Percentiles rank a stretch among this genome's conserved stretches.
phyloP scores from a whole-genome alignment of 2,329 filamentous ascomycete species.

The Penicillium sp. region DNA sequence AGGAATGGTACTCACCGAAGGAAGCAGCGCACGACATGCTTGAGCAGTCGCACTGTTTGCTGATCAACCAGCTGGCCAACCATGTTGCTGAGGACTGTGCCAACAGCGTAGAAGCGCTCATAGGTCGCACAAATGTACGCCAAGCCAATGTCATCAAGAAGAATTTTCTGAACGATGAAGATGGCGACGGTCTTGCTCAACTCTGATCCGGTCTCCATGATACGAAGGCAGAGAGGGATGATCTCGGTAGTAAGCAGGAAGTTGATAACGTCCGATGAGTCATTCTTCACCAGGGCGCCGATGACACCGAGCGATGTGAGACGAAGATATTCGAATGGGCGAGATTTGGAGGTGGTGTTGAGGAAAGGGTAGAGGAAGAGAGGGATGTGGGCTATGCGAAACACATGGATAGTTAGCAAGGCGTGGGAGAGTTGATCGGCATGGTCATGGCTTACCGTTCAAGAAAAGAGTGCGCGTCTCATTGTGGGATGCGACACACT shows the following conservation, averaged over 20 bases:
- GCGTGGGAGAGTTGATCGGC: not conserved
- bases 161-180: conserved; percentile 98
- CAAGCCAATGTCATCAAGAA: conserved; percentile 92
- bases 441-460: conserved; percentile 64
- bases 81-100: conserved; percentile 98
- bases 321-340: conserved; percentile 95
- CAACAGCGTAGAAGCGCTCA: conserved; percentile 96
- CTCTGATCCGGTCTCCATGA: conserved; percentile 99
- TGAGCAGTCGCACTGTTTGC: conserved; percentile 90
- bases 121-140: conserved; percentile 99
- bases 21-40: conserved; percentile 97
- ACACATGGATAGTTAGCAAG: not conserved
- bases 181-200: conserved; percentile 98
- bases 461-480: conserved; percentile 92
- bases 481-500: conserved; percentile 96
- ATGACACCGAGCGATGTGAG: conserved; percentile 96
- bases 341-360: conserved; percentile 97
- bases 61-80: conserved; percentile 96
- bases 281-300: conserved; percentile 95
- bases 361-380: conserved; percentile 97
- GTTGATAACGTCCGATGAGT: conserved; percentile 98
- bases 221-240: conserved; percentile 92
- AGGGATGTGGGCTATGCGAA: conserved; percentile 78
- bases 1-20: conserved; percentile 64
- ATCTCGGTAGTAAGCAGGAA: conserved; percentile 98